These are phyloP conservation scores for Pestalotiopsis fici DNA, from an alignment of 2,329 filamentous ascomycete species.

Conservation along the genomic window DNA sequence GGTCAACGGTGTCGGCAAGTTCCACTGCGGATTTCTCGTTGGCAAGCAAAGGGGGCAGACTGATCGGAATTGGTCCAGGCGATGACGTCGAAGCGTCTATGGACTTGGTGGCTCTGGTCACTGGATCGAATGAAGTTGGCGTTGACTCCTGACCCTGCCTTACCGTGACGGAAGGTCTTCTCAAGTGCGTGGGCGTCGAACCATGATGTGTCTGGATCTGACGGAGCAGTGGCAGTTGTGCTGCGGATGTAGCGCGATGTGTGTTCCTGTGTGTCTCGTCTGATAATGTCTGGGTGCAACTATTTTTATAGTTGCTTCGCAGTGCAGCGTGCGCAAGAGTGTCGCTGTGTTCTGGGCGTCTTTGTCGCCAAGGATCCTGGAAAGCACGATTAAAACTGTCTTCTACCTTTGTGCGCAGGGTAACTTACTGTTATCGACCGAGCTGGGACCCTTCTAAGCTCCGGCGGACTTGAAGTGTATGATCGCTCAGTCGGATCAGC, in stretches of 20 bases:
- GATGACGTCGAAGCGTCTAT: neutral
- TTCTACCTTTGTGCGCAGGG: neutral
- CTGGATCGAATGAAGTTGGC: neutral
- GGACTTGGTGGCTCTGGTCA: neutral
- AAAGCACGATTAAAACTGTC: neutral
- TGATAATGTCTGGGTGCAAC: neutral
- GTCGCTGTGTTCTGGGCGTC: neutral
- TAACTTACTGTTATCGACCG: neutral
- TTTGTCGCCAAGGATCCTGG: neutral
- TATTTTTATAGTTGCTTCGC: neutral
- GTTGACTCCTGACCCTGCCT: neutral
- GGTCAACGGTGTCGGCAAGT: slow-evolving; percentile 14
- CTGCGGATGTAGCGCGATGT: neutral
- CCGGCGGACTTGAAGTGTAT: neutral
- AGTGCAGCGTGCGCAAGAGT: neutral
- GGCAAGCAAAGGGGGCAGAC: slow-evolving; percentile 12
- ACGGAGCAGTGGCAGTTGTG: neutral
- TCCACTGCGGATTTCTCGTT: slow-evolving; percentile 15
- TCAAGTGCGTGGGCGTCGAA: neutral
- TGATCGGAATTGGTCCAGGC: neutral
- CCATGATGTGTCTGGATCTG: neutral
- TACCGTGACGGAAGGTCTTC: neutral
- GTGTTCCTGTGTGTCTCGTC: neutral
- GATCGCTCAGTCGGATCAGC: neutral
- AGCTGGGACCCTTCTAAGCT: neutral